These are phyloP conservation scores for Grosmannia serpens DNA, from an alignment of 2,329 filamentous ascomycete genomes.

Conservation along the genomic window DNA sequence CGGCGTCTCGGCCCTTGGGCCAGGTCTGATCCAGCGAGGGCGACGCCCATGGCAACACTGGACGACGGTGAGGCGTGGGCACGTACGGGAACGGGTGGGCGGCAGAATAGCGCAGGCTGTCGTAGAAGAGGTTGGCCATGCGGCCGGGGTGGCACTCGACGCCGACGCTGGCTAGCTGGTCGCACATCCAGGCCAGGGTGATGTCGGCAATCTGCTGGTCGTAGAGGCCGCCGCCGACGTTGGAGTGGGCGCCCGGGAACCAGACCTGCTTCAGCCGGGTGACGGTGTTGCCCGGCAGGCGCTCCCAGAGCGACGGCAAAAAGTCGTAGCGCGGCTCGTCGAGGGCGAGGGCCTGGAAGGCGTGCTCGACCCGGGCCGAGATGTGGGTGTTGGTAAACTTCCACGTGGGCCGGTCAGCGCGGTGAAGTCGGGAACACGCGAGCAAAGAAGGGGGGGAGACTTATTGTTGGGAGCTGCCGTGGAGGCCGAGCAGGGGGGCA, in stretches of 20 bases:
- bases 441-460: constrained; percentile 4
- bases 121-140: constrained; percentile 16
- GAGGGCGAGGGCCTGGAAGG: constrained; percentile 38
- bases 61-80: constrained; percentile 1
- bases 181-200: constrained; percentile 23
- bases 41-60: not conserved
- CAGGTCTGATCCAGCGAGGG: not conserved
- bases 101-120: constrained; percentile 19
- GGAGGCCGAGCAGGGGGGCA: constrained; percentile 23
- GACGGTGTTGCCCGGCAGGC: constrained; percentile 14
- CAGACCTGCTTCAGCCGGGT: constrained; percentile 27
- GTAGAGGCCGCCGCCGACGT: constrained; percentile 49
- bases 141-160: constrained; percentile 19
- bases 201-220: constrained; percentile 23
- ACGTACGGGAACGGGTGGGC: constrained; percentile 21
- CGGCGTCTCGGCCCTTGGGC: constrained; percentile 12
- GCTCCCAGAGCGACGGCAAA: constrained; percentile 30
- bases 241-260: constrained; percentile 53
- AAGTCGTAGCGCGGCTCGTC: constrained; percentile 35
- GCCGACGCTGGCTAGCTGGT: constrained; percentile 21
- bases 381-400: constrained; percentile 32
- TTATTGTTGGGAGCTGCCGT: constrained; percentile 24
- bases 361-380: constrained; percentile 29
- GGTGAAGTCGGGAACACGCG: not conserved
- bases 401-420: constrained; percentile 1